Conservation (phyloP, 768 basidiomycete genomes). For the Cytidiella melzeri region DNA sequence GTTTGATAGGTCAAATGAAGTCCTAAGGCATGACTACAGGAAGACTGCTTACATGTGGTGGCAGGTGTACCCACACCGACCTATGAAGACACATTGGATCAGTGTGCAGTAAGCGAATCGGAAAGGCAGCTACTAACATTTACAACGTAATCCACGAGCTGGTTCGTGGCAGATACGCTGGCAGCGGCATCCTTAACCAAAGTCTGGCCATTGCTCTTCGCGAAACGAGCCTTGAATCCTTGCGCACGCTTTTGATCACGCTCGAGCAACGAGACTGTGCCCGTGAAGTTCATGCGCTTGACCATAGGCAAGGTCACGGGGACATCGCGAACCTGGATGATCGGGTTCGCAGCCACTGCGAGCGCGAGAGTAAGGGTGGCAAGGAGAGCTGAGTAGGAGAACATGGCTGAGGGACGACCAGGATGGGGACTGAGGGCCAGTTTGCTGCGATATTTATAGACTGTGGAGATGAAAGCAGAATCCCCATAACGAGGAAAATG, state of each 20-base stretch:
- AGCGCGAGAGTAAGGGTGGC: slow-evolving; percentile 19
- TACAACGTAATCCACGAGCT: slow-evolving; percentile 33
- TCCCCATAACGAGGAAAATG: no score
- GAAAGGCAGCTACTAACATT: slow-evolving; percentile 13
- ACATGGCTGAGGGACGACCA: slow-evolving; percentile 12
- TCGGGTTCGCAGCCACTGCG: slow-evolving; percentile 18
- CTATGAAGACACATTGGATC: slow-evolving; percentile 7
- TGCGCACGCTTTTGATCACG: slow-evolving; percentile 47
- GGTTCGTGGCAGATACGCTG: slow-evolving; percentile 37
- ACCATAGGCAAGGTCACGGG: slow-evolving; percentile 42
- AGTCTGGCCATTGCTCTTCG: slow-evolving; percentile 15
- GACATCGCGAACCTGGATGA: slow-evolving; percentile 19
- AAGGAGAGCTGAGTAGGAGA: slow-evolving; percentile 20
- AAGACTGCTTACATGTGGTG: slow-evolving; percentile 15
- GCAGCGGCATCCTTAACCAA: slow-evolving; percentile 8
- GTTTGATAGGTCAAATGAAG: not conserved
- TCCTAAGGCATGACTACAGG: not conserved
- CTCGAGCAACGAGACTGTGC: slow-evolving; percentile 40
- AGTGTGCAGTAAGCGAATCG: not conserved
- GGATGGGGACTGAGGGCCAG: slow-evolving; percentile 1
- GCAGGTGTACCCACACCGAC: slow-evolving; percentile 21
- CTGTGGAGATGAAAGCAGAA: no score
- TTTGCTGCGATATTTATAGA: no score
- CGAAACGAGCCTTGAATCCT: slow-evolving; percentile 35
- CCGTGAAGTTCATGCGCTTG: slow-evolving; percentile 45